A percentile compares a stretch with the other conserved stretches of the same genome.
Evolutionary conservation across 768 basidiomycete species (phyloP).

Genomic region (Tephrocybe sp.): DNA sequence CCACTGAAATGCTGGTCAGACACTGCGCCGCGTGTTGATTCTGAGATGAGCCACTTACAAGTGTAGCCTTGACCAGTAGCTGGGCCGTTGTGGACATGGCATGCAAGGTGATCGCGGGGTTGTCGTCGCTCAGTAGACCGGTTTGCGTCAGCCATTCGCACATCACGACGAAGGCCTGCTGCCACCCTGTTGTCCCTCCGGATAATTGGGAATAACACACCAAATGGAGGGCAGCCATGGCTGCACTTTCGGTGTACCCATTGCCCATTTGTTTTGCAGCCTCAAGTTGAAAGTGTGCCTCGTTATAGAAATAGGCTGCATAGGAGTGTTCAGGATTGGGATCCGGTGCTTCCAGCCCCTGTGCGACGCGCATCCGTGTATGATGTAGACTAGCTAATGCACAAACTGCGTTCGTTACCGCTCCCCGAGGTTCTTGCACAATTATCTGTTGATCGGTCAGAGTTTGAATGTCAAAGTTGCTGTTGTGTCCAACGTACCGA

Average conservation of each 20-base stretch:
- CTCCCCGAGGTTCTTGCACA: conserved; percentile 64
- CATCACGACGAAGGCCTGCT: conserved; percentile 64
- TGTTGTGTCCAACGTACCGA: conserved; percentile 52
- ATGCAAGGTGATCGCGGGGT: conserved; percentile 59
- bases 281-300: conserved; percentile 63
- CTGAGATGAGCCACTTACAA: conserved; percentile 63
- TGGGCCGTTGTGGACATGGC: conserved; percentile 54
- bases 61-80: conserved; percentile 65
- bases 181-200: conserved; percentile 71
- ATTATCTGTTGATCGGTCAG: conserved; percentile 57
- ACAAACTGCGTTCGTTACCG: conserved; percentile 71
- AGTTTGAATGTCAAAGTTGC: too few species aligned
- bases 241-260: conserved; percentile 64
- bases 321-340: conserved; percentile 53
- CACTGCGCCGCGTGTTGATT: conserved; percentile 12
- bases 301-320: conserved; percentile 67
- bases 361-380: conserved; percentile 58
- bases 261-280: conserved; percentile 54
- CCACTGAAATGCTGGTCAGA: conserved; percentile 50
- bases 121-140: conserved; percentile 60
- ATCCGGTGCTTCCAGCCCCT: conserved; percentile 58
- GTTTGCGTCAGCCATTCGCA: conserved; percentile 76
- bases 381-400: conserved; percentile 75
- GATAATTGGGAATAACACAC: conserved; percentile 72
- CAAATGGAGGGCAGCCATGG: conserved; percentile 77